phyloP scores from a whole-genome alignment of 345 rosid genomes.

The Euphorbia tirucalli region DNA sequence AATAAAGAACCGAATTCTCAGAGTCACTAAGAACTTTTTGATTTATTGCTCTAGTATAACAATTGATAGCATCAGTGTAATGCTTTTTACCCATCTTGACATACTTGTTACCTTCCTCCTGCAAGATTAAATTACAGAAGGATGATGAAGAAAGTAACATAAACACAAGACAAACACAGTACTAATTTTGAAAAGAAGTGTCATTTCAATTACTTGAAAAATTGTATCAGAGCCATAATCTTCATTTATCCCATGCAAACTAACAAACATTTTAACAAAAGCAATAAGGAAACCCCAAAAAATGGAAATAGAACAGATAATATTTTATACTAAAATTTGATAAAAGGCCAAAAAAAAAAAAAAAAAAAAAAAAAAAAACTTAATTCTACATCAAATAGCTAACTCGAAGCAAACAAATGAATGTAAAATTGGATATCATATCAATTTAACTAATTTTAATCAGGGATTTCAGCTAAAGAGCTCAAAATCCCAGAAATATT shows the following conservation, averaged over 20 bases:
- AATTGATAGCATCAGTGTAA: slow-evolving; percentile 71
- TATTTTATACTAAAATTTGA: too few species aligned
- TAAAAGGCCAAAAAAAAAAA: too few species aligned
- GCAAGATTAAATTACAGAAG: slow-evolving; percentile 18
- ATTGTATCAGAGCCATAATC: background rate
- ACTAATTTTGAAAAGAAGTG: too few species aligned
- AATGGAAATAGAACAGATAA: background rate
- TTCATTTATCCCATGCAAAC: background rate
- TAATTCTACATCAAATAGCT: too few species aligned
- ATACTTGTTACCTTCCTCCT: slow-evolving; percentile 84
- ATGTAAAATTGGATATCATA: too few species aligned
- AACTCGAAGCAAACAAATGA: too few species aligned
- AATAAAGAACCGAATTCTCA: slow-evolving; percentile 63
- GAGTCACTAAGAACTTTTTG: slow-evolving; percentile 57
- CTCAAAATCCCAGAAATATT: background rate
- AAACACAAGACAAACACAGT: background rate
- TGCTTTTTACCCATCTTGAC: slow-evolving; percentile 87
- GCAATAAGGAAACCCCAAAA: background rate
- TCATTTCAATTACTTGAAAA: background rate
- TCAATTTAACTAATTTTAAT: background rate
- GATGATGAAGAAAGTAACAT: background rate
- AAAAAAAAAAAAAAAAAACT: too few species aligned
- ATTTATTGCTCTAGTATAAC: slow-evolving; percentile 75
- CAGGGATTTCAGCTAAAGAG: too few species aligned
- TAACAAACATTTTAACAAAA: background rate